Percentiles rank a stretch among this genome's conserved stretches.
Evolutionary conservation across 495 filamentous ascomycete species (phyloP).

Genomic region (Tuber umbilicatum): DNA sequence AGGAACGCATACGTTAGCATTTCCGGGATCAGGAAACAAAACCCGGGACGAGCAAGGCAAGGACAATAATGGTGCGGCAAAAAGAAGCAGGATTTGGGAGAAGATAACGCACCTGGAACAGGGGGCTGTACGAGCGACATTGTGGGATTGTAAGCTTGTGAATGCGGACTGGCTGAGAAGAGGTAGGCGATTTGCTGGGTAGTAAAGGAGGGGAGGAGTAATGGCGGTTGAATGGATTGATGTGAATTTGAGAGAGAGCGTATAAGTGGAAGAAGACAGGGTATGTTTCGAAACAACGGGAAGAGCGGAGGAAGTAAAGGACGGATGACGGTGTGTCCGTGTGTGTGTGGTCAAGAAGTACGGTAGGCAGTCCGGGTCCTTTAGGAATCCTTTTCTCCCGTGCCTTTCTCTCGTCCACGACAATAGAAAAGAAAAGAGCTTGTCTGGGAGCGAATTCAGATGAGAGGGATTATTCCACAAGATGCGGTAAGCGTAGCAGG

Average conservation of each 20-base stretch:
- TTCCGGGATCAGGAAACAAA: conserved; percentile 11
- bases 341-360: neutral
- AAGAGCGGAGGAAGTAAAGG: neutral
- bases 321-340: neutral
- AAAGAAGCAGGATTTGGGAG: conserved; percentile 25
- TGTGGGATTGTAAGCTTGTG: conserved; percentile 10
- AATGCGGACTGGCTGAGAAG: neutral
- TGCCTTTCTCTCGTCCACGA: neutral
- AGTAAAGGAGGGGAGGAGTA: neutral
- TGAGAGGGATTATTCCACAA: neutral
- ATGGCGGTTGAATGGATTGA: neutral
- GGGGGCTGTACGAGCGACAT: conserved; percentile 43
- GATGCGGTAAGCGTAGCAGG: neutral
- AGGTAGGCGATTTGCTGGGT: neutral
- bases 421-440: neutral
- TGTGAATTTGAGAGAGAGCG: neutral
- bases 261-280: neutral
- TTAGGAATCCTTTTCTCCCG: neutral
- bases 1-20: conserved; percentile 30
- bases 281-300: conserved; percentile 1
- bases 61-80: conserved; percentile 20
- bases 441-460: neutral
- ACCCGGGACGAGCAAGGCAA: conserved; percentile 15
- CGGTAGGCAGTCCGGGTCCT: neutral
- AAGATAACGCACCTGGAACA: conserved; percentile 41